Evolutionary conservation across 1,284 basidiomycete species (phyloP), one percentile per base, ranked within the genome.

Genomic region (Cutaneotrichosporon arboriforme): DNA sequence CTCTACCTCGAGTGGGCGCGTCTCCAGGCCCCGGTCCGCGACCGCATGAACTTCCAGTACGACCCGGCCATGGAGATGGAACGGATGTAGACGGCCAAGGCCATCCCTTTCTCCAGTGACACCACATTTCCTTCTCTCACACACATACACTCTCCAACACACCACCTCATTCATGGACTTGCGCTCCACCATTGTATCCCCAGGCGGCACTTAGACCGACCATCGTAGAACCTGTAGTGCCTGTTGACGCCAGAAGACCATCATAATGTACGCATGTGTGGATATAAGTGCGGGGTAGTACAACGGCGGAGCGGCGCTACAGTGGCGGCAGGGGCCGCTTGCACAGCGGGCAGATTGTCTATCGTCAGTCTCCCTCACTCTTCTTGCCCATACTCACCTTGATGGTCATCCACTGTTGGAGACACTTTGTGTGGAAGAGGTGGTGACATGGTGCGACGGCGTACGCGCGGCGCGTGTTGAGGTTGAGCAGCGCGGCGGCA

Each of bases 261-360:
- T 31, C 26, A 31, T 31, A 31, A 31, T 31, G 26, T 31, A 31
- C 26, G 26, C 26, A 31, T 31, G 26, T 10, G 26, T 31, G 26
- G 43, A 33, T 35, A 45, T 45, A 33, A 35, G 43, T 45, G 43
- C 43, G 33, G 18, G 43, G 43, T 45, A 45, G 31, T 45, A 45
- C 43, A 45, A 45, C 43, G 33, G 21, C 15, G 31, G 10, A 4
- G 40, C 21, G 21, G 13, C 13, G 43, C 33, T 45, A 90, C 43
- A 90, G 75, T 8, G 87, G 87, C 10, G 88, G 88, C 47, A 90
- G 72, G 3, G 84, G 84, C 54, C 88, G 77, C 58, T 88, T 84
- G 72, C 88, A 90, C 60, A 89, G 84, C n/a, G 88, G 88, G 67
- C 88, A 91, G 44, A 90, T 88, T 59, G 87, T 90, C 86, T 88